These are phyloP conservation scores for Fusarium sp. DNA, from an alignment of 2,329 filamentous ascomycete genomes.

Conservation along the genomic window DNA sequence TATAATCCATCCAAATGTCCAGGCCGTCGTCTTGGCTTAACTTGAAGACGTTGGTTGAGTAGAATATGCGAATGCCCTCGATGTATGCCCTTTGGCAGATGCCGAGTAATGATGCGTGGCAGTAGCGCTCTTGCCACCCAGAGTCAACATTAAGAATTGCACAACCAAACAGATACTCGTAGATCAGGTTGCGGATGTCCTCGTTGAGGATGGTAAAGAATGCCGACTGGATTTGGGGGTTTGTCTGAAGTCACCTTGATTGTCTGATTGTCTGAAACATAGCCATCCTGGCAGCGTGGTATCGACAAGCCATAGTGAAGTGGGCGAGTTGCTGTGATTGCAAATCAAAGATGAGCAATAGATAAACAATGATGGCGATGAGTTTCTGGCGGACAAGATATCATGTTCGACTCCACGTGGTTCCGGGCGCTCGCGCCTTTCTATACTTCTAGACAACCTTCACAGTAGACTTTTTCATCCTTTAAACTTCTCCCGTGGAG, in stretches of 20 bases:
- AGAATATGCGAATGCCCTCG: not conserved
- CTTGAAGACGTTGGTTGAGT: not conserved
- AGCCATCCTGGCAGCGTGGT: not conserved
- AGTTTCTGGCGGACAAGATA: not conserved
- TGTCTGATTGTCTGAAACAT: too few species aligned
- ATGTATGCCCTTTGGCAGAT: not conserved
- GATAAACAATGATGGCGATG: not conserved
- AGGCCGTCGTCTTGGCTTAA: not conserved
- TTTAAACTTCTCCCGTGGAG: not conserved
- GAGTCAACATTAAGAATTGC: not conserved
- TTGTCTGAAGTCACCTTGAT: too few species aligned
- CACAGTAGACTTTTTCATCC: not conserved
- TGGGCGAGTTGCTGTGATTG: not conserved
- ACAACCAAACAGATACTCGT: not conserved
- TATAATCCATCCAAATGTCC: not conserved
- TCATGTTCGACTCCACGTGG: not conserved
- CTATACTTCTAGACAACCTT: constrained; percentile 1
- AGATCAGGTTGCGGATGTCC: not conserved
- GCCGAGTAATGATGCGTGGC: not conserved
- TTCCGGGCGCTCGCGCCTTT: constrained; percentile 1
- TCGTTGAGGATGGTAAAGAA: not conserved
- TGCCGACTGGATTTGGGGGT: not conserved
- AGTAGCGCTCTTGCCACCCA: not conserved
- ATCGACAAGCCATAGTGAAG: not conserved
- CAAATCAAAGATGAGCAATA: not conserved